A percentile compares a stretch with the other conserved stretches of the same genome.
Conservation (phyloP, 768 basidiomycete species). For the Mycena filopes region DNA sequence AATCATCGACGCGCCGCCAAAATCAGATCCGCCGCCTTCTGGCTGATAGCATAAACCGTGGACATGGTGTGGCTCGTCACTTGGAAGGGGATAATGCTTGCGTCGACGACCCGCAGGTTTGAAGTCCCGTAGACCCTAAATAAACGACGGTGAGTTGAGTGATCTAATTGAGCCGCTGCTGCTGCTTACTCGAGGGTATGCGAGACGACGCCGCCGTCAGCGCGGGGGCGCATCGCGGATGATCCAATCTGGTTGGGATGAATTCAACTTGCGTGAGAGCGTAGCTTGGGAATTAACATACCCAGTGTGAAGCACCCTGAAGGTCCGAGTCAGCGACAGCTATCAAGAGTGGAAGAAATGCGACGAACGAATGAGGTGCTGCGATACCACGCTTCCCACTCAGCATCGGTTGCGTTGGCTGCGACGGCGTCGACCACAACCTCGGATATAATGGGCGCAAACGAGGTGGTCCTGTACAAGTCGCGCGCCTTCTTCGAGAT, state of each 20-base stretch:
- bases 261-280: neutral
- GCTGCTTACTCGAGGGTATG: conserved; percentile 21
- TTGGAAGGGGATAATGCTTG: conserved; percentile 52
- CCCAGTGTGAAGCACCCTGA: conserved; percentile 29
- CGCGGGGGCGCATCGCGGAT: conserved; percentile 38
- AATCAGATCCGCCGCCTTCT: conserved; percentile 30
- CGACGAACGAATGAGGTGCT: conserved; percentile 21
- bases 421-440: conserved; percentile 25
- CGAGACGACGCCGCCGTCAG: conserved; percentile 39
- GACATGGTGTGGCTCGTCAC: conserved; percentile 46
- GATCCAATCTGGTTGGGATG: conserved; percentile 21
- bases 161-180: too few relatives aligned
- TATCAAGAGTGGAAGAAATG: neutral
- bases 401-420: conserved; percentile 18
- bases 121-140: conserved; percentile 51
- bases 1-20: neutral
- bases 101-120: conserved; percentile 53
- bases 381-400: conserved; percentile 25
- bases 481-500: conserved; percentile 18
- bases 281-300: conserved; percentile 2
- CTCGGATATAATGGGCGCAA: conserved; percentile 21
- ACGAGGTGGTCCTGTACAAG: conserved; percentile 9
- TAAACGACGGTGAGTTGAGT: neutral
- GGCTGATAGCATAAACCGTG: conserved; percentile 23
- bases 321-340: neutral